Evolutionary conservation across 2,329 filamentous ascomycete genomes (phyloP), one percentile per base, ranked within the genome.

Genomic region (Chaetomiaceae sp.): DNA sequence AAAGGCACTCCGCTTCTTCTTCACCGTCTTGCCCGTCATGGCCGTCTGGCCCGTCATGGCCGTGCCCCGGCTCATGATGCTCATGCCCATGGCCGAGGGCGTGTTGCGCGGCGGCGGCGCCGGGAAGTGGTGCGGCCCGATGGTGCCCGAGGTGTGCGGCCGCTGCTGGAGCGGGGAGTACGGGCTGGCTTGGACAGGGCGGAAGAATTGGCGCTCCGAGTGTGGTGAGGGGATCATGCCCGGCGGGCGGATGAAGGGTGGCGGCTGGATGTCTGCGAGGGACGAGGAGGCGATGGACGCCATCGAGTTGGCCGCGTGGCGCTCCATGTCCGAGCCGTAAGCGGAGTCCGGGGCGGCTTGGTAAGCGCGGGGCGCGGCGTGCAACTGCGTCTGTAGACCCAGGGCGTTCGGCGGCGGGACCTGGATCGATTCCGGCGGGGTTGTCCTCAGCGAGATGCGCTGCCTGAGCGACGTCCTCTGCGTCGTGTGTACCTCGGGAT

Each of bases 1-100:
- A 63, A 86, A 84, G 1, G 82, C 81, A 61, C 83, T 85, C 58
- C 81, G 77, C 72, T 85, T 85, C 72, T 85, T 86, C 67, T 85
- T 85, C 5, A 84, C 64, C 34, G 63, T 63, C 9, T 75, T 70
- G 51, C 63, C 49, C 50, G 63, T 57, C 58, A n/a, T n/a, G n/a
- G 65, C 60, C 1, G 71, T 70, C 37, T 76, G 70, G 20, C 71
- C 67, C 1, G 73, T 76, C 45, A 76, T 70, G 1, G 74, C 75
- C 5, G 76, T 78, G 6, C 78, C 75, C 23, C 75, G 80, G 63
- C 78, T 84, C 57, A 83, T 69, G 63, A 76, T 80, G 63, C 80
- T 83, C 75, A 79, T 79, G 14, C 78, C 78, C 65, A 79, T 74
- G 3, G 75, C 72, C 1, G 79, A 81, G 3, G 78, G 78, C 11